Conservation (phyloP, 2,329 filamentous ascomycete species). For the Ustilaginoidea virens region DNA sequence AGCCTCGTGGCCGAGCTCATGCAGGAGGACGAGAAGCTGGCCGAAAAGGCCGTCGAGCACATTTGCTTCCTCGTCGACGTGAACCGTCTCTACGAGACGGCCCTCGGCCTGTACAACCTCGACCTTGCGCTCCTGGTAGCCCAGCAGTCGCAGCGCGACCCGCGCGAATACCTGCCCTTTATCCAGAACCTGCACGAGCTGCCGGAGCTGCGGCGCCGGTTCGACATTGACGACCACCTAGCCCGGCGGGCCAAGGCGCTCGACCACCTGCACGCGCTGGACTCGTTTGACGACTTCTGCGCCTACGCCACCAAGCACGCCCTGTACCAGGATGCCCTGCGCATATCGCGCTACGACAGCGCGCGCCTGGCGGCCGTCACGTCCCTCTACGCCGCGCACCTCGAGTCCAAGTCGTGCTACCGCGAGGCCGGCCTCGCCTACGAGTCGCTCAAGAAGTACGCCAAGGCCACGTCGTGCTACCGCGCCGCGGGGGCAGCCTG, state of each 20-base stretch:
- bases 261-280: conserved; percentile 55
- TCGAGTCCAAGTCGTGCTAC: conserved; percentile 60
- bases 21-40: conserved; percentile 51
- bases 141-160: conserved; percentile 91
- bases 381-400: conserved; percentile 61
- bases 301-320: conserved; percentile 64
- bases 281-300: conserved; percentile 63
- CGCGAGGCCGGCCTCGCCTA: conserved; percentile 83
- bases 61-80: conserved; percentile 96
- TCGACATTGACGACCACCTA: conserved; percentile 81
- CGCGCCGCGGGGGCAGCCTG: conserved; percentile 57
- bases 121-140: conserved; percentile 82
- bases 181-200: conserved; percentile 74
- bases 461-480: conserved; percentile 67
- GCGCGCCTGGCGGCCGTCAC: conserved; percentile 53
- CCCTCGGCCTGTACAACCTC: conserved; percentile 80
- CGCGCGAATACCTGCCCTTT: conserved; percentile 88
- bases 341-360: conserved; percentile 70
- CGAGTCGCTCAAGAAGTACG: conserved; percentile 66
- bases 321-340: conserved; percentile 64
- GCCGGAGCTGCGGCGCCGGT: conserved; percentile 53
- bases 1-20: conserved; percentile 61
- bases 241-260: conserved; percentile 64
- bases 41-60: conserved; percentile 83
- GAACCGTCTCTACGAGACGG: conserved; percentile 79